Conservation (phyloP, 2,329 filamentous ascomycete species). For the Pseudocercospora eumusae region DNA sequence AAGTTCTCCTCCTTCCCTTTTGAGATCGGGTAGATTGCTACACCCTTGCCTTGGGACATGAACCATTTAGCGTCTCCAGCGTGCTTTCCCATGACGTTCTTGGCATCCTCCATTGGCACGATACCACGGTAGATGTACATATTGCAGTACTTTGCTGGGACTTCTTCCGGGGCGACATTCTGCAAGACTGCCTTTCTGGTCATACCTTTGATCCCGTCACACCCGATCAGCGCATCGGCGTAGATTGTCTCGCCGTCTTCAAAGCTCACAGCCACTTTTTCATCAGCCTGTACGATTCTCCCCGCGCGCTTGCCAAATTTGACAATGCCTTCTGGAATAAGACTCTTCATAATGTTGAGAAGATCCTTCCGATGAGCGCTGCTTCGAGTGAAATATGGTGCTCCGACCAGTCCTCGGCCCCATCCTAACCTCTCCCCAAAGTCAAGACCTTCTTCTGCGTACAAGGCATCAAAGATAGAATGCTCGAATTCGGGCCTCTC, state of each 20-base stretch:
- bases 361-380: constrained; percentile 51
- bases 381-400: constrained; percentile 14
- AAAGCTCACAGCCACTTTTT: constrained; percentile 21
- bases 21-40: constrained; percentile 57
- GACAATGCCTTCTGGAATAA: constrained; percentile 47
- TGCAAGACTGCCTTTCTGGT: constrained; percentile 57
- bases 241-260: constrained; percentile 36
- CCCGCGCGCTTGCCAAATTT: constrained; percentile 34
- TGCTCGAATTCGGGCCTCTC: constrained; percentile 14
- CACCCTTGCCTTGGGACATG: constrained; percentile 25
- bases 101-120: constrained; percentile 54
- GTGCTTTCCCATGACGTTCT: constrained; percentile 28
- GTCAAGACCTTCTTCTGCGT: constrained; percentile 16
- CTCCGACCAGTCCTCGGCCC: constrained; percentile 16
- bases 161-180: constrained; percentile 44
- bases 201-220: constrained; percentile 64
- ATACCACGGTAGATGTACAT: constrained; percentile 65
- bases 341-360: constrained; percentile 51
- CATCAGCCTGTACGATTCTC: constrained; percentile 25
- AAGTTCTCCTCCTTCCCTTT: constrained; percentile 60
- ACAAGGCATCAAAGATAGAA: constrained; percentile 20
- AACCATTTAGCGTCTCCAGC: constrained; percentile 26
- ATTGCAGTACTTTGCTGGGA: constrained; percentile 54
- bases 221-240: constrained; percentile 55
- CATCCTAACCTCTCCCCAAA: constrained; percentile 29